phyloP scores from a whole-genome alignment of 225 moss, liverwort and hornwort species.

The Asterella californica region DNA sequence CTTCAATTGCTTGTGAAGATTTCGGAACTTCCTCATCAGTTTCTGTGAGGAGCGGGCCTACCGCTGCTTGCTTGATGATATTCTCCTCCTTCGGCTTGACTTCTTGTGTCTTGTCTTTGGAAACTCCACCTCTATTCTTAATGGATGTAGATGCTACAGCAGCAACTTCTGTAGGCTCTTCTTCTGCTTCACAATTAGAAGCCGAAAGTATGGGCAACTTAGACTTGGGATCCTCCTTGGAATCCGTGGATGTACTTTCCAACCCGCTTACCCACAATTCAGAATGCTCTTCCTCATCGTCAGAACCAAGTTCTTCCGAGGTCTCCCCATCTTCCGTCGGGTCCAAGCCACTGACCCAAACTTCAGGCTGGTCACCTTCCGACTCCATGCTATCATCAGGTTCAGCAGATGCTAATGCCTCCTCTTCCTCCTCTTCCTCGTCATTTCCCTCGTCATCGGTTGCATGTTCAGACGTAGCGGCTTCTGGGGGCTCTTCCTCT shows the following conservation, averaged over 20 bases:
- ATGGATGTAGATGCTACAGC: too few species aligned
- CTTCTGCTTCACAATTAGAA: not conserved
- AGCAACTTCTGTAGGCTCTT: not conserved
- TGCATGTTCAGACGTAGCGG: not conserved
- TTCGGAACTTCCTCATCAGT: not conserved
- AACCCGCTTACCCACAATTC: constrained; percentile 9
- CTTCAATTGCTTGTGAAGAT: not conserved
- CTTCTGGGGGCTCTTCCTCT: not conserved
- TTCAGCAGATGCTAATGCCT: not conserved
- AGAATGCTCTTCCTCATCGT: not conserved
- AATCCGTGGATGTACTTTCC: not conserved
- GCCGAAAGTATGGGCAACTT: not conserved
- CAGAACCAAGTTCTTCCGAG: not conserved
- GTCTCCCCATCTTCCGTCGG: not conserved
- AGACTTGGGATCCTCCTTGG: not conserved
- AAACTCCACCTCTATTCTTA: not conserved
- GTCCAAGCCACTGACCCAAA: not conserved
- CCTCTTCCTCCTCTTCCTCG: not conserved
- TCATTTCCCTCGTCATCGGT: not conserved
- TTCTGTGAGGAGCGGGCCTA: not conserved
- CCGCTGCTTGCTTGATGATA: not conserved
- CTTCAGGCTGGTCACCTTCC: not conserved
- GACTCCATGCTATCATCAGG: not conserved
- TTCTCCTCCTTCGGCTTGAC: too few species aligned
- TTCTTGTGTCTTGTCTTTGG: not conserved